Percentiles rank a stretch among this genome's conserved stretches.
phyloP scores from a whole-genome alignment of 2,329 filamentous ascomycete genomes.

The Aspergillus fumigatus region DNA sequence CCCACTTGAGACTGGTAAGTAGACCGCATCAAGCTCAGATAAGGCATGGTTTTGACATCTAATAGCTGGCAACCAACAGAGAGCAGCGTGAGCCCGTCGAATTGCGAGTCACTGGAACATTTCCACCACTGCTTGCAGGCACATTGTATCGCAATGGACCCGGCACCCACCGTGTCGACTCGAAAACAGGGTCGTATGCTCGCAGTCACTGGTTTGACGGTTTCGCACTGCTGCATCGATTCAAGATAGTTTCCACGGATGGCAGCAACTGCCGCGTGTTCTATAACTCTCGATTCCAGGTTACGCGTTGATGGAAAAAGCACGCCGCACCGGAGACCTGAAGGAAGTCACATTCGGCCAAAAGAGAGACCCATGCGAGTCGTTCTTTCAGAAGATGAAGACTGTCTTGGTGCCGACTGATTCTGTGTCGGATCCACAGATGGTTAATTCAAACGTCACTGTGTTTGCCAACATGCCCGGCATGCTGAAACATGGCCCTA shows the following conservation, averaged over 20 bases:
- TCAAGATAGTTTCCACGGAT: slow-evolving; percentile 54
- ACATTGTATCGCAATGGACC: slow-evolving; percentile 69
- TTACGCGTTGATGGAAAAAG: slow-evolving; percentile 56
- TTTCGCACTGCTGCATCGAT: slow-evolving; percentile 62
- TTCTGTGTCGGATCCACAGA: slow-evolving; percentile 48
- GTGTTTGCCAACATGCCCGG: slow-evolving; percentile 60
- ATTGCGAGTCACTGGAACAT: slow-evolving; percentile 57
- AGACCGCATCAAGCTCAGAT: not conserved
- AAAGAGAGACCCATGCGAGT: slow-evolving; percentile 66
- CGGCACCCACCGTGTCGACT: slow-evolving; percentile 54
- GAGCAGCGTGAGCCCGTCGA: slow-evolving; percentile 61
- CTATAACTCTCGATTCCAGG: slow-evolving; percentile 66
- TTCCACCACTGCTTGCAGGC: slow-evolving; percentile 66
- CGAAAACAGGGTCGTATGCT: slow-evolving; percentile 47
- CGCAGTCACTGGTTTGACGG: slow-evolving; percentile 77
- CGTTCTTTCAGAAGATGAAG: slow-evolving; percentile 63
- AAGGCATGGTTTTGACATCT: not conserved
- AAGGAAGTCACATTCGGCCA: slow-evolving; percentile 63
- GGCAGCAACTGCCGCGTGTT: slow-evolving; percentile 44
- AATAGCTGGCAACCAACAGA: not conserved
- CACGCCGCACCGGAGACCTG: slow-evolving; percentile 55
- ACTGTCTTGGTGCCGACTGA: slow-evolving; percentile 1
- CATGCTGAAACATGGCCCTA: slow-evolving; percentile 15
- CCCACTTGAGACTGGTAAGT: not conserved
- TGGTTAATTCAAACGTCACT: slow-evolving; percentile 59